Percentiles rank a stretch among this genome's conserved stretches.
Conservation (phyloP, 768 basidiomycete species). For the Porphyrellus cyaneotinctus region DNA sequence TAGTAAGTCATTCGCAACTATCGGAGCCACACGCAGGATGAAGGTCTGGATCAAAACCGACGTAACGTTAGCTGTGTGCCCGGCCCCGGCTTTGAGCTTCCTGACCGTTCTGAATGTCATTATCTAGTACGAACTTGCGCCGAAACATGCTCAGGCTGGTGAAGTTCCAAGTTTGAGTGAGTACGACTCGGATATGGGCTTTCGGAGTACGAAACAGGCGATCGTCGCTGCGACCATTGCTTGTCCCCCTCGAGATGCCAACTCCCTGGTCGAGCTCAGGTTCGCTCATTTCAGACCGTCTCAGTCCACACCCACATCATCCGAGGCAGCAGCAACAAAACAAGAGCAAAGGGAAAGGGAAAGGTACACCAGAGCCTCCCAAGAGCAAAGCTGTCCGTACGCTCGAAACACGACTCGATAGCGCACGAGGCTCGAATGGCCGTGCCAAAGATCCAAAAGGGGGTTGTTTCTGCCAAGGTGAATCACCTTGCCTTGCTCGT, state of each 20-base stretch:
- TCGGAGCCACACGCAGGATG: no score
- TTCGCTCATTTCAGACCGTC: constrained; percentile 55
- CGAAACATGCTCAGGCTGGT: no score
- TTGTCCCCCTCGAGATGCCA: constrained; percentile 1
- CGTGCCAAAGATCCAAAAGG: constrained; percentile 51
- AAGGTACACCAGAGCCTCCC: constrained; percentile 29
- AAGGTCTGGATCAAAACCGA: no score
- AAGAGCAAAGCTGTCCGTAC: constrained; percentile 48
- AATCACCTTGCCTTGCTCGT: not conserved
- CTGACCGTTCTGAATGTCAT: no score
- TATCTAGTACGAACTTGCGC: no score
- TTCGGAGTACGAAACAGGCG: not conserved
- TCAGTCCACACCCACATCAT: constrained; percentile 37
- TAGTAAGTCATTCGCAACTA: not conserved
- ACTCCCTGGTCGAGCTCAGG: constrained; percentile 31
- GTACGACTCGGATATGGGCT: no score
- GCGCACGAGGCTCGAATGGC: constrained; percentile 34
- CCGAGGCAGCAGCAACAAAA: constrained; percentile 19
- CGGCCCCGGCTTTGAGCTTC: no score
- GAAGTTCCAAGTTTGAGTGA: no score
- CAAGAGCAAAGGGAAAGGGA: constrained; percentile 37
- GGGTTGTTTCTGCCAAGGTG: constrained; percentile 71
- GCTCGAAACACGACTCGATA: constrained; percentile 47
- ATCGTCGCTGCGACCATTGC: no score
- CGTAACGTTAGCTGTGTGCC: no score